Evolutionary conservation across 305 asterid genomes (phyloP).

Genomic region (Andrographis paniculata): DNA sequence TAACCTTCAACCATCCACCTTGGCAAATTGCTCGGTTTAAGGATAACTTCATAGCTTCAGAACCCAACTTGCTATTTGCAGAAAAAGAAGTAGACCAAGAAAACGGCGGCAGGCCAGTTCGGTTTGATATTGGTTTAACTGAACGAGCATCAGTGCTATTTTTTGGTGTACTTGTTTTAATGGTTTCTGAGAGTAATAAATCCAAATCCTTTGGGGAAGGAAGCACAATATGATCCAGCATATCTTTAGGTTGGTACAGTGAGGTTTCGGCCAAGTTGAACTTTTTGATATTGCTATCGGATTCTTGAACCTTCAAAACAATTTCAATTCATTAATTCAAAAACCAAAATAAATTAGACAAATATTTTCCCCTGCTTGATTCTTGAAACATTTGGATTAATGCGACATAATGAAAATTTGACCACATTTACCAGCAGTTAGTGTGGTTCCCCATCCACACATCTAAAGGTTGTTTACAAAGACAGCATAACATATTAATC

Average conservation of each 20-base stretch:
- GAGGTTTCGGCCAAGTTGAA: slow-evolving; percentile 29
- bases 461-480: too few species aligned
- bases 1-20: slow-evolving; percentile 80
- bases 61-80: slow-evolving; percentile 46
- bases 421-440: too few species aligned
- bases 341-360: slow-evolving; percentile 6
- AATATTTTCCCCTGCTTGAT: not conserved
- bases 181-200: slow-evolving; percentile 61
- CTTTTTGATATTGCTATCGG: slow-evolving; percentile 31
- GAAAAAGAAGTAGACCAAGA: slow-evolving; percentile 78
- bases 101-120: slow-evolving; percentile 85
- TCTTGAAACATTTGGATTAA: not conserved
- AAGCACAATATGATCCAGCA: slow-evolving; percentile 70
- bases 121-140: slow-evolving; percentile 44
- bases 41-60: slow-evolving; percentile 63
- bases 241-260: slow-evolving; percentile 41
- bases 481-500: too few species aligned
- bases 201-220: slow-evolving; percentile 80
- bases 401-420: not conserved
- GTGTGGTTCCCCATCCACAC: too few species aligned
- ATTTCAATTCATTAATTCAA: slow-evolving; percentile 15
- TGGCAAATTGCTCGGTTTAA: slow-evolving; percentile 55
- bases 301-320: slow-evolving; percentile 41
- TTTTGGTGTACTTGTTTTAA: slow-evolving; percentile 48
- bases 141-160: slow-evolving; percentile 46